A percentile compares a stretch with the other conserved stretches of the same genome.
Evolutionary conservation across 139 green algal genomes (phyloP).

Genomic region (Tetratostichococcus sp.): DNA sequence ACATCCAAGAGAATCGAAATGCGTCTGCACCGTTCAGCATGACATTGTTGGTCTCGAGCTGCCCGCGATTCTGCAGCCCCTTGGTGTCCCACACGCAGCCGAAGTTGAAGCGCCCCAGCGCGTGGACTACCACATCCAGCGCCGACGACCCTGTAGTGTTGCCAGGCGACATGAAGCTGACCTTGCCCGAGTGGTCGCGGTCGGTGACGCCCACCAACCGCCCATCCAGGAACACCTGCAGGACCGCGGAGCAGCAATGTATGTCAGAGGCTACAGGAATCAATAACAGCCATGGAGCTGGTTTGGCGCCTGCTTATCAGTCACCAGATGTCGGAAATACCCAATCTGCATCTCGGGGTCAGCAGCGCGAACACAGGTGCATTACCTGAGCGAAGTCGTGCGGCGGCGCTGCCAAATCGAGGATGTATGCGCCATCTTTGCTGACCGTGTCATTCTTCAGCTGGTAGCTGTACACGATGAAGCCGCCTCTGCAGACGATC

Average conservation of each 20-base stretch:
- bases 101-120: conserved; percentile 46
- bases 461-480: conserved; percentile 43
- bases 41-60: conserved; percentile 28
- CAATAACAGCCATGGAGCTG: no score
- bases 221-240: conserved; percentile 17
- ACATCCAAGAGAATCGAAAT: no score
- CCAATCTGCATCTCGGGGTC: no score
- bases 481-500: conserved; percentile 23
- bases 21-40: conserved; percentile 28
- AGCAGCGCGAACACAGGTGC: not conserved
- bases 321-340: no score
- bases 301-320: no score
- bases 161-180: not conserved
- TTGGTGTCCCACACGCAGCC: conserved; percentile 44
- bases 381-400: conserved; percentile 37
- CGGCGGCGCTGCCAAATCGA: conserved; percentile 17
- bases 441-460: not conserved
- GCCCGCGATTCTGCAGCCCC: conserved; percentile 29
- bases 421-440: not conserved
- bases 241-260: no score
- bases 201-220: conserved; percentile 18
- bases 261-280: no score
- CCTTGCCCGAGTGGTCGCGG: conserved; percentile 1
- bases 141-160: not conserved
- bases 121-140: conserved; percentile 54